Base-by-base conservation (phyloP, 2,329 filamentous ascomycete genomes). In the Penicillium sp. region DNA sequence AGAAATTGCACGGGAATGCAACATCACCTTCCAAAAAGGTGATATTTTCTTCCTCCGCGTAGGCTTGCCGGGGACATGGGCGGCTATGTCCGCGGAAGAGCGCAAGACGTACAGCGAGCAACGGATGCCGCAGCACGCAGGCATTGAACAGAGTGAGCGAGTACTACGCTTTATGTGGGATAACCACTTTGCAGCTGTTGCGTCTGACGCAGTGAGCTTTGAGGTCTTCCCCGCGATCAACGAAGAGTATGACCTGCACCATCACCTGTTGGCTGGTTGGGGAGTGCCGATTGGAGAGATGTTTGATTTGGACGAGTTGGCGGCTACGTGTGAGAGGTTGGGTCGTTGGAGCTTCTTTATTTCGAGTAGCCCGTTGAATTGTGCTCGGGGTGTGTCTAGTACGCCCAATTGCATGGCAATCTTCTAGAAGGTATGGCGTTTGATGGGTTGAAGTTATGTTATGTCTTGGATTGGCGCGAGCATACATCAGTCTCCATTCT, bases 151-250 rank as follows among this genome's bases (percentile, higher is more conserved):
- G 64, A 77, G 73, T 19, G 76, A 78, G 67, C 74, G 73, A 3
- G 75, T 83, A 12, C 76, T 87, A 8, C 77, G 81, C 15, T 89
- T 86, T 80, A 75, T 88, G 22, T 88, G 86, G 85, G 83, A 88
- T 58, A 79, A 82, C 59, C 80, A 82, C 50, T 88, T 89, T 70
- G 78, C 85, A 0, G 86, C 86, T 1, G 82, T 88, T 1, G 86
- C 83, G 0, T 85, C 86, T 1, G 87, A 89, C 61, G 82, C 83
- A 42, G 83, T 86, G n/a, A 82, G 80, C 8, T 85, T 86, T 65
- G 86, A 88, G 69, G 82, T 82, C 3, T 84, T 81, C 67, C 80
- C 81, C 8, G 61, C 75, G 17, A 44, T 74, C 13, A 64, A 74
- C 17, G 63, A 66, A 17, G 73, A 77, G 51, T 76, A 68, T 67